These are phyloP conservation scores for Mycosphaerella sp. DNA, from an alignment of 2,329 filamentous ascomycete species.

Conservation along the genomic window DNA sequence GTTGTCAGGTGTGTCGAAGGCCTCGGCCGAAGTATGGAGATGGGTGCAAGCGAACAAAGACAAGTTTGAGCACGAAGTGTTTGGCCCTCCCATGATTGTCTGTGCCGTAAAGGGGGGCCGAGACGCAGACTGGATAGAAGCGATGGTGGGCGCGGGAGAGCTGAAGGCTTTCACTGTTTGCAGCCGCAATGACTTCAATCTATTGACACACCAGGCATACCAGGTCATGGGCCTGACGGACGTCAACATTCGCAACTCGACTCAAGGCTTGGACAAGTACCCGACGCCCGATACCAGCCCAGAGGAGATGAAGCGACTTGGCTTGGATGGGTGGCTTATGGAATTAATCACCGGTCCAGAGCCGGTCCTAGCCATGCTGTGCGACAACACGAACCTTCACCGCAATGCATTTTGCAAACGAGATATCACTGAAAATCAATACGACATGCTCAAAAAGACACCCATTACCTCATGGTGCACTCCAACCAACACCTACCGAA, in stretches of 20 bases:
- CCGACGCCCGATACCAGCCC: constrained; percentile 46
- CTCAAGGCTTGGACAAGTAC: constrained; percentile 51
- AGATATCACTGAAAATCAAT: constrained; percentile 62
- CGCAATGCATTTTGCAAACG: constrained; percentile 57
- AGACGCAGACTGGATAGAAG: constrained; percentile 58
- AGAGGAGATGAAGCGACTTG: constrained; percentile 52
- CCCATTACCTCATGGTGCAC: constrained; percentile 65
- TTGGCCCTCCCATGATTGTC: constrained; percentile 71
- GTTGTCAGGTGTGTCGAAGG: constrained; percentile 54
- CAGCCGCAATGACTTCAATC: constrained; percentile 65
- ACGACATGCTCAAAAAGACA: constrained; percentile 52
- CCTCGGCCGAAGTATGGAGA: constrained; percentile 66
- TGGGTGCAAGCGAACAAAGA: constrained; percentile 71
- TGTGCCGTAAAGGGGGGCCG: constrained; percentile 70
- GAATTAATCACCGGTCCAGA: constrained; percentile 76
- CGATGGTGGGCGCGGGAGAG: constrained; percentile 49
- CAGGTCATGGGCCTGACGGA: constrained; percentile 59
- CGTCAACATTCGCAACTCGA: constrained; percentile 62
- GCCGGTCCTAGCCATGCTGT: constrained; percentile 82
- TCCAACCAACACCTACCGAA: constrained; percentile 56
- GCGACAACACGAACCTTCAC: constrained; percentile 64
- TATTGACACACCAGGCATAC: constrained; percentile 61
- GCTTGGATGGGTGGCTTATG: constrained; percentile 73
- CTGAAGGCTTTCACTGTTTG: constrained; percentile 67
- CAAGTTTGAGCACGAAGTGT: constrained; percentile 68